Evolutionary conservation across 768 basidiomycete genomes (phyloP).

Genomic region (Leucocoprinus sp.): DNA sequence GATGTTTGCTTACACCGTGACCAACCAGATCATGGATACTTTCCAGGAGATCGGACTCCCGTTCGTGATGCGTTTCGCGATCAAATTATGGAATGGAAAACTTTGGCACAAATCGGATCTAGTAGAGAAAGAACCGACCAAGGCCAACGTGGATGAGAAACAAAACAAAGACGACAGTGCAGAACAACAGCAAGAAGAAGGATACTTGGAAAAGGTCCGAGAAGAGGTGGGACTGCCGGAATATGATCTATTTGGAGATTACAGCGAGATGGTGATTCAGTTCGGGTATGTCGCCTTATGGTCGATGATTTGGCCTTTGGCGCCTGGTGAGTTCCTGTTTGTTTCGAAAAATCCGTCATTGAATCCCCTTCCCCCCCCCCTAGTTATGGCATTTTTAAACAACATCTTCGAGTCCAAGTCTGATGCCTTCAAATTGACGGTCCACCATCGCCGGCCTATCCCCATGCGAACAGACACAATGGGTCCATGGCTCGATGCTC

Average conservation of each 20-base stretch:
- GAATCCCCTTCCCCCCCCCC: background rate
- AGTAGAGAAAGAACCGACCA: conserved; percentile 33
- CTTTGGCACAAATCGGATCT: conserved; percentile 7
- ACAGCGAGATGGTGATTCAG: conserved; percentile 94
- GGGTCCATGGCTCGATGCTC: conserved; percentile 87
- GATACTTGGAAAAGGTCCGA: conserved; percentile 73
- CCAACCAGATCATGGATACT: conserved; percentile 75
- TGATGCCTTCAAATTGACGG: conserved; percentile 92
- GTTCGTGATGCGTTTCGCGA: conserved; percentile 56
- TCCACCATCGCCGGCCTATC: conserved; percentile 76
- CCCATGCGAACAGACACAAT: conserved; percentile 86
- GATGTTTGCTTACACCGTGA: conserved; percentile 90
- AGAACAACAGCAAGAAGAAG: conserved; percentile 70
- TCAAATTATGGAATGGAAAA: conserved; percentile 25
- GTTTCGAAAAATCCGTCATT: background rate
- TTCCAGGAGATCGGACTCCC: conserved; percentile 79
- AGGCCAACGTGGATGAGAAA: conserved; percentile 67
- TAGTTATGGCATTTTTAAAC: conserved; percentile 81
- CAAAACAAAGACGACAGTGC: conserved; percentile 47
- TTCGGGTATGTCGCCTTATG: conserved; percentile 91
- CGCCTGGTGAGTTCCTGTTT: conserved; percentile 44
- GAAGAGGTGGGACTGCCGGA: conserved; percentile 71
- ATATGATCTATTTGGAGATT: conserved; percentile 80
- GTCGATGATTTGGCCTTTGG: conserved; percentile 92
- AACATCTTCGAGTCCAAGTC: conserved; percentile 88